Base-by-base conservation (phyloP, 352 stramenopile genomes). In the Globisporangium echinulatum region DNA sequence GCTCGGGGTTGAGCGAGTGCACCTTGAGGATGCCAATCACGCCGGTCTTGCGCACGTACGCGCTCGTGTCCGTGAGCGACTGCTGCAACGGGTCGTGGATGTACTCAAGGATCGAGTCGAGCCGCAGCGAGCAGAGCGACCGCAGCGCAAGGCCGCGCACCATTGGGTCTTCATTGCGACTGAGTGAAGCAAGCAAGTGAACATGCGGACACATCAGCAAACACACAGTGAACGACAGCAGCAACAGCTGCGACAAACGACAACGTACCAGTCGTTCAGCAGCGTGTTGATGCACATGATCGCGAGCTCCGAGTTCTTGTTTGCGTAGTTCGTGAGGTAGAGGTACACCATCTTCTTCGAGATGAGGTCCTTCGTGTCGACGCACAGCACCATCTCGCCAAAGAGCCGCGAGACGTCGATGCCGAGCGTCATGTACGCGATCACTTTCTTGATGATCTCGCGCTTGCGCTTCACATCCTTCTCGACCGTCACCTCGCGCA, bases 341-440 rank as follows among this genome's bases (percentile, higher is more conserved):
- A 99, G 82, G 67, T 99, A 99, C 17, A 99, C 96, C 97, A 99
- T 99, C 72, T 99, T 99, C 82, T 99, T 99, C 38, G 98, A 96
- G 54, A 99, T 98, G 11, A 99, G 85, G 82, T 99, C 97, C 53
- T 97, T 92, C 13, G 96, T 99, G 70, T 99, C 95, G 49, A 94
- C 88, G 67, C 82, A 95, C 64, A 99, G 82, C 70, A 99, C 97
- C 95, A 99, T 99, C 79, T 99, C 96, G 46, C 95, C 98, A 72
- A 99, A 99, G 50, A 99, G 90, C 42, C 94, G 85, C 25, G 96
- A 99, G 15, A 99, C 97, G 74, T 99, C 97, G 59, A 99, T 99
- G 43, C 97, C 97, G 9, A 99, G 74, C 54, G 97, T 99, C 96
- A 99, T 99, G 82, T 99, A 99, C 39, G 97, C 97, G 74, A 99